These are phyloP conservation scores for Sabuloglossum arenarium DNA, from an alignment of 495 filamentous ascomycete species.

Conservation along the genomic window DNA sequence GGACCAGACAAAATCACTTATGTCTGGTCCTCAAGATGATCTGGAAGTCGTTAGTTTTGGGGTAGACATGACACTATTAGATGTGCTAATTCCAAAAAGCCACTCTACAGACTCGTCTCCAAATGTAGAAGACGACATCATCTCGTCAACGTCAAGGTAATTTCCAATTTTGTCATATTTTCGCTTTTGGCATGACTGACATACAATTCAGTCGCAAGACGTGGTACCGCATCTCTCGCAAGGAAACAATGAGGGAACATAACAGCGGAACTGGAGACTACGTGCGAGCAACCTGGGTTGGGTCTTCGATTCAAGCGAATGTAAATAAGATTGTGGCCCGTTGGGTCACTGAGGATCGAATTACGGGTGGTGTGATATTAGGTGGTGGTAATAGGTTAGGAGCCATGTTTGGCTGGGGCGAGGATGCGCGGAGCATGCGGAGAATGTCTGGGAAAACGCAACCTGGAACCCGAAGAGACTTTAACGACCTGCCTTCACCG, in stretches of 20 bases:
- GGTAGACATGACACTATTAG: background rate
- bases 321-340: conserved; percentile 32
- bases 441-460: background rate
- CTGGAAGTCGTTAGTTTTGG: background rate
- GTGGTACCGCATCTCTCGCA: conserved; percentile 40
- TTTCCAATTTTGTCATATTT: conserved; percentile 12
- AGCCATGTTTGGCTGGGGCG: conserved; percentile 27
- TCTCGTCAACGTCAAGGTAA: background rate
- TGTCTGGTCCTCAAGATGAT: background rate
- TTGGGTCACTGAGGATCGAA: conserved; percentile 39
- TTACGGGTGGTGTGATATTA: conserved; percentile 25
- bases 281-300: conserved; percentile 29
- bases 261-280: conserved; percentile 35
- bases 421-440: background rate
- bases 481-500: no score
- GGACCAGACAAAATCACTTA: no score
- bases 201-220: conserved; percentile 23
- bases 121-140: background rate
- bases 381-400: conserved; percentile 14
- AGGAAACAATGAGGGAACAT: conserved; percentile 32
- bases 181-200: conserved; percentile 21
- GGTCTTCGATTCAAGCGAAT: conserved; percentile 27
- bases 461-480: background rate
- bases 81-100: background rate
- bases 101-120: background rate